phyloP scores from a whole-genome alignment of 495 filamentous ascomycete genomes.

The Penicillium dipodomyicola region DNA sequence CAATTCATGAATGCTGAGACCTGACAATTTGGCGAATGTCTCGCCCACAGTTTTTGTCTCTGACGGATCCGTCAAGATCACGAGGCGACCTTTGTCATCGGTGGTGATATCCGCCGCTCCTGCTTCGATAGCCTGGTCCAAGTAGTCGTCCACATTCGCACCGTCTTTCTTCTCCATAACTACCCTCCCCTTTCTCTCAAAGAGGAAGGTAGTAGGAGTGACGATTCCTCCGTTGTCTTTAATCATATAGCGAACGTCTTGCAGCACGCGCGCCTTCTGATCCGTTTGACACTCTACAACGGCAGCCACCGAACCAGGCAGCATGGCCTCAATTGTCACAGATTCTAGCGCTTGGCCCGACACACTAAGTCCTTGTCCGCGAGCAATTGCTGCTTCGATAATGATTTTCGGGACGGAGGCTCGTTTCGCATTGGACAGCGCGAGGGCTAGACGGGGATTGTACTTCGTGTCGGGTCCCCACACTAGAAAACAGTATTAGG shows the following conservation, averaged over 20 bases:
- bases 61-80: slow-evolving; percentile 72
- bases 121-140: slow-evolving; percentile 83
- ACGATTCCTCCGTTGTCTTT: slow-evolving; percentile 65
- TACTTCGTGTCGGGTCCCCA: slow-evolving; percentile 65
- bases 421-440: slow-evolving; percentile 80
- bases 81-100: slow-evolving; percentile 65
- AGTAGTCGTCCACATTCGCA: slow-evolving; percentile 64
- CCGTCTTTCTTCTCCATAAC: slow-evolving; percentile 63
- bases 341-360: slow-evolving; percentile 70
- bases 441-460: slow-evolving; percentile 70
- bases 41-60: slow-evolving; percentile 65
- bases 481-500: slow-evolving; percentile 33
- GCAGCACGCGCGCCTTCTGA: slow-evolving; percentile 66
- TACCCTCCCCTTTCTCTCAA: slow-evolving; percentile 72
- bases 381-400: slow-evolving; percentile 80
- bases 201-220: slow-evolving; percentile 77
- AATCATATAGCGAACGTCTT: slow-evolving; percentile 65
- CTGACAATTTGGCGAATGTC: slow-evolving; percentile 53
- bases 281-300: slow-evolving; percentile 86
- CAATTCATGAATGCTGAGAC: slow-evolving; percentile 61
- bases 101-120: slow-evolving; percentile 78
- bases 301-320: slow-evolving; percentile 72
- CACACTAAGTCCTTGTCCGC: slow-evolving; percentile 78
- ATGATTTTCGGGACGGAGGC: slow-evolving; percentile 75
- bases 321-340: slow-evolving; percentile 76